Conservation (phyloP, 768 basidiomycete species). For the Steccherinum ochraceum region DNA sequence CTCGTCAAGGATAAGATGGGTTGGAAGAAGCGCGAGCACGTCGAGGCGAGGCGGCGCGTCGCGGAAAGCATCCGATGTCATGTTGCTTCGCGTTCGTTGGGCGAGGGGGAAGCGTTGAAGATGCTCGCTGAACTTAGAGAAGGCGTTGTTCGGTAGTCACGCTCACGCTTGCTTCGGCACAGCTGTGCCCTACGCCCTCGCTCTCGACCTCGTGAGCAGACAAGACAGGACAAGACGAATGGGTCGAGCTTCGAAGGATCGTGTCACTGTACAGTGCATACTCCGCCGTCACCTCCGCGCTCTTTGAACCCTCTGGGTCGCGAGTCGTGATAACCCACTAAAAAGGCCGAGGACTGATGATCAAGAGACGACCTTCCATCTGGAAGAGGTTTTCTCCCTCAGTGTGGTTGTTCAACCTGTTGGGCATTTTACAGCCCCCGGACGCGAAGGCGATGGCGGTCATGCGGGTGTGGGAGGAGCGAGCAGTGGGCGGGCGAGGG, state of each 20-base stretch:
- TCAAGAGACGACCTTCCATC: background rate
- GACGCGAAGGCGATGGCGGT: constrained; percentile 36
- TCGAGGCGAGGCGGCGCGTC: constrained; percentile 35
- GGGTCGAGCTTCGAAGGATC: background rate
- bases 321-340: background rate
- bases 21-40: constrained; percentile 45
- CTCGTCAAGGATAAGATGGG: constrained; percentile 35
- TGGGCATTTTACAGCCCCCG: background rate
- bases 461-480: constrained; percentile 39
- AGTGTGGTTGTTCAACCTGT: too few species aligned
- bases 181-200: background rate
- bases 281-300: background rate
- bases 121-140: constrained; percentile 29
- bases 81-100: constrained; percentile 20
- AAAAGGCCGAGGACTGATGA: constrained; percentile 1
- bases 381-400: background rate
- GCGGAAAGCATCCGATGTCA: constrained; percentile 26
- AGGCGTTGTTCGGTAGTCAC: too few species aligned
- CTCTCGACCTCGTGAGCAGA: background rate
- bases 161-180: too few species aligned
- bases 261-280: background rate
- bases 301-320: background rate
- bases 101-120: constrained; percentile 11
- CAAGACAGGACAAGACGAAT: background rate
- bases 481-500: constrained; percentile 30